Evolutionary conservation across 176 grass and related monocot genomes (phyloP).

Genomic region (Raddia guianensis): DNA sequence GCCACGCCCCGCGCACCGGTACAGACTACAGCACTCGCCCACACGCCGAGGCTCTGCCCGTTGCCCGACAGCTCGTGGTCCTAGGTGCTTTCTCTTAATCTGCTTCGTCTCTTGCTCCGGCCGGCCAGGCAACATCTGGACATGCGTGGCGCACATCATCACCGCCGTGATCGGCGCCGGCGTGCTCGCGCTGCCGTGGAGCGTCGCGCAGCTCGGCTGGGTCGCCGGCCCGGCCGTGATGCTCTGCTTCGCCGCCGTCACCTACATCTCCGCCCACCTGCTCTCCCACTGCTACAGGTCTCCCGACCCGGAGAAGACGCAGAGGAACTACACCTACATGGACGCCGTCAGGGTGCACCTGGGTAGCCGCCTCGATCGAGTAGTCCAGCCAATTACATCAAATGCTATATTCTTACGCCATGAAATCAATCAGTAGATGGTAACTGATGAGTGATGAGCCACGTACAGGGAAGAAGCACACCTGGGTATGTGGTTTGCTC

Average conservation of each 20-base stretch:
- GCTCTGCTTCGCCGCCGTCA: slow-evolving; percentile 67
- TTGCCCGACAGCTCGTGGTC: neutral
- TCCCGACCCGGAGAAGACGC: slow-evolving; percentile 34
- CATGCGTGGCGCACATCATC: slow-evolving; percentile 74
- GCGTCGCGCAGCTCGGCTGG: slow-evolving; percentile 67
- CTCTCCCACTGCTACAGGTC: slow-evolving; percentile 68
- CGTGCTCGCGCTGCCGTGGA: slow-evolving; percentile 71
- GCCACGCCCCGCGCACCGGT: slow-evolving; percentile 43
- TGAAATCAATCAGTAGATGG: too few species aligned
- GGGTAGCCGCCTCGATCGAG: slow-evolving; percentile 17
- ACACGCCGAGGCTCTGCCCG: neutral
- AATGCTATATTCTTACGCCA: too few species aligned
- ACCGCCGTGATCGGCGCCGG: slow-evolving; percentile 66
- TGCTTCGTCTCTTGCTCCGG: neutral
- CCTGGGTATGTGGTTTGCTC: slow-evolving; percentile 56
- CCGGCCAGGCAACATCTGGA: slow-evolving; percentile 58
- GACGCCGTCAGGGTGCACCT: slow-evolving; percentile 58
- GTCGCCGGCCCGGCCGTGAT: slow-evolving; percentile 49
- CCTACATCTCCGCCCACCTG: slow-evolving; percentile 60
- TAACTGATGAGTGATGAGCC: neutral
- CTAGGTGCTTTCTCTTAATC: neutral
- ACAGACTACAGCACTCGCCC: neutral
- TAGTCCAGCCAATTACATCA: too few species aligned
- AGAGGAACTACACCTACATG: slow-evolving; percentile 71
- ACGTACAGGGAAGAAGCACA: slow-evolving; percentile 55